Evolutionary conservation across 1,284 basidiomycete species (phyloP), one percentile per base, ranked within the genome.

Genomic region (Pholiota adiposa): DNA sequence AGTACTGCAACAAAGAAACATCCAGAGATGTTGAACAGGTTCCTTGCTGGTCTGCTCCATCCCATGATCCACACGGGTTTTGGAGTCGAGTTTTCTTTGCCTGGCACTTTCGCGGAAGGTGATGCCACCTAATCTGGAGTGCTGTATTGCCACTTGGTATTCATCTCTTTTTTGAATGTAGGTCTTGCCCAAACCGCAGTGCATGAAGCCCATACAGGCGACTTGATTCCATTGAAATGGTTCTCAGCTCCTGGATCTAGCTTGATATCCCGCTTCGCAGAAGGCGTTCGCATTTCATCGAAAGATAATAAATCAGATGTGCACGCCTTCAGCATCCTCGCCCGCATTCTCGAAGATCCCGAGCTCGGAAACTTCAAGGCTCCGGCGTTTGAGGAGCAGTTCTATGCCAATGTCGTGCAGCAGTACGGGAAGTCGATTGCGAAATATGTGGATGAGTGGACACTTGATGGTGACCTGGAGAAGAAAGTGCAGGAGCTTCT

Each of bases 31-130:
- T 69, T 89, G 3, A 82, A 79, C 62, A 80, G 88, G 4, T 78
- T 88, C 65, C 63, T 89, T 8, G 79, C 80, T 6, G 85, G 84
- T 11, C 71, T 89, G 12, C 46, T 90, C 0, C 89, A 91, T 61
- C 87, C 88, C 0, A 68, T 89, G 60, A 89, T 91, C 34, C 86
- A 89, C 61, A 65, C 76, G 0, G 88, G 86, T 1, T 87, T 86
- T 68, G 89, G 87, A 2, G 70, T 79, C 3, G 89, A 90, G 67
- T 88, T 90, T 64, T 79, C 80, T 4, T 67, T 89, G 12, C 79
- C 78, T 2, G 89, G 89, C 4, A 81, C 88, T 68, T 71, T 87
- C 14, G 83, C 83, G 2, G 87, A 90, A 79, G 87, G 88, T 85
- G n/a, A 34, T 33, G 27, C 29, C 21, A 19, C n/a, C 18, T 11